Evolutionary conservation across 768 basidiomycete genomes (phyloP), one percentile per base, ranked within the genome.

Genomic region (Agrocybe praecox): DNA sequence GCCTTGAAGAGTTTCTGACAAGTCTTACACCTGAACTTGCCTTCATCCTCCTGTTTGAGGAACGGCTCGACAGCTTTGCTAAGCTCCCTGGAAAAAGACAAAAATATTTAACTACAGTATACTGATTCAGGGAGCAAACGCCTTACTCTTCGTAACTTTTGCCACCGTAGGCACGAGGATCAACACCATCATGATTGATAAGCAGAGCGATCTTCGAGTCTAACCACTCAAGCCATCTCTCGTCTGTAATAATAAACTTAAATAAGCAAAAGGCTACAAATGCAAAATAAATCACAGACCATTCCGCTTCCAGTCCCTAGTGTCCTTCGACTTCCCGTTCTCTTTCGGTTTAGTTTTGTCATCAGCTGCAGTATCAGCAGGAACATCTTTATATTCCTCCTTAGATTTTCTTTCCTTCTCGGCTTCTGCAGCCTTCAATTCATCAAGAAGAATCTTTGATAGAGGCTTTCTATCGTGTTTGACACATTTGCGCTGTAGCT

Each of bases 1-100:
- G 95, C 97, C 71, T 96, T 96, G 87, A 99, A 99, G 19, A 98
- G 80, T 77, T 99, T 99, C 74, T 88, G 89, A 73, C 97, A 99
- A 24, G 88, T 88, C 78, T 93, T 96, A 78, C 97, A 99, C 61
- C 97, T 83, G 76, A 92, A 98, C 70, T 97, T 98, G 66, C 89
- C 92, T 73, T 96, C 94, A 63, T 98, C 96, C 73, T 98, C 96
- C 69, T 94, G 91, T 74, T 96, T 96, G 71, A 98, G 84, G 69
- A 81, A 82, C 1, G 87, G 87, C 54, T 90, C 90, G 21, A 89
- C 86, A 12, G 88, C 81, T 65, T 88, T 92, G 49, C 85, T 81
- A 49, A 96, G 76, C 68, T 96, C 94, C 63, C 96, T 97, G 66
- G 49, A 63, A 59, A 29, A 2, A 22, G 29, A 46, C 23, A n/a